phyloP scores from a whole-genome alignment of 352 stramenopile species.

The Phytophthora europaea region DNA sequence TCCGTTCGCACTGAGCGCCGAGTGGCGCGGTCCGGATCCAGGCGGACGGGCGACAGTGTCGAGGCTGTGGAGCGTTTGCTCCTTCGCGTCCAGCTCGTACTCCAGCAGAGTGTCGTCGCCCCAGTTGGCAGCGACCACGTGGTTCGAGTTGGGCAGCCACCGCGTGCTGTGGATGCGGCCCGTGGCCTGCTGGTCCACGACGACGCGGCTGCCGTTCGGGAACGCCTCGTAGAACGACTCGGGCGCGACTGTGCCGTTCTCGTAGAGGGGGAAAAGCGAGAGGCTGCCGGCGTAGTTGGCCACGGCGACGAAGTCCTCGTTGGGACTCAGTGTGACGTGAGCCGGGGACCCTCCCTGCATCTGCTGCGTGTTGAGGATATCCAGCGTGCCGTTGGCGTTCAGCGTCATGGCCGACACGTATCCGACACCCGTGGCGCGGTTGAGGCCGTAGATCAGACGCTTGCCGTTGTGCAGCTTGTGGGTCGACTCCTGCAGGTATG shows the following conservation, averaged over 20 bases:
- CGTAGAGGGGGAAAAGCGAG: conserved; percentile 52
- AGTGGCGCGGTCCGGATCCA: conserved; percentile 64
- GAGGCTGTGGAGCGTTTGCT: conserved; percentile 39
- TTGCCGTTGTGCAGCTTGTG: conserved; percentile 22
- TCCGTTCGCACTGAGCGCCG: conserved; percentile 49
- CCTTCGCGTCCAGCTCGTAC: conserved; percentile 43
- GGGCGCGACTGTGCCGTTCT: conserved; percentile 44
- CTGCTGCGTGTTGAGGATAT: conserved; percentile 50
- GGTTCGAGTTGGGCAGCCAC: conserved; percentile 48
- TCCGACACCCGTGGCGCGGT: conserved; percentile 41
- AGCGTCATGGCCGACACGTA: conserved; percentile 52
- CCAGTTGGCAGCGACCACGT: conserved; percentile 51
- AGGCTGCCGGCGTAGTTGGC: conserved; percentile 69
- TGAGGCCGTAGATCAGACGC: conserved; percentile 54
- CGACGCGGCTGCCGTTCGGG: conserved; percentile 40
- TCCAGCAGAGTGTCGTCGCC: conserved; percentile 62
- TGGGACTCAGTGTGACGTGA: conserved; percentile 55
- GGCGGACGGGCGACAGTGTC: conserved; percentile 17
- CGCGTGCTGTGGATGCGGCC: conserved; percentile 66
- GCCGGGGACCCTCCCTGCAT: conserved; percentile 46
- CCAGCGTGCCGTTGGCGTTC: conserved; percentile 36
- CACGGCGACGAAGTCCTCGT: conserved; percentile 56
- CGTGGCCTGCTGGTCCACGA: conserved; percentile 40
- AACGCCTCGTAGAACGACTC: conserved; percentile 48
- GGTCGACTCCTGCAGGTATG: conserved; percentile 48